Evolutionary conservation across 2,329 filamentous ascomycete species (phyloP).

Genomic region (Aspergillus texensis): DNA sequence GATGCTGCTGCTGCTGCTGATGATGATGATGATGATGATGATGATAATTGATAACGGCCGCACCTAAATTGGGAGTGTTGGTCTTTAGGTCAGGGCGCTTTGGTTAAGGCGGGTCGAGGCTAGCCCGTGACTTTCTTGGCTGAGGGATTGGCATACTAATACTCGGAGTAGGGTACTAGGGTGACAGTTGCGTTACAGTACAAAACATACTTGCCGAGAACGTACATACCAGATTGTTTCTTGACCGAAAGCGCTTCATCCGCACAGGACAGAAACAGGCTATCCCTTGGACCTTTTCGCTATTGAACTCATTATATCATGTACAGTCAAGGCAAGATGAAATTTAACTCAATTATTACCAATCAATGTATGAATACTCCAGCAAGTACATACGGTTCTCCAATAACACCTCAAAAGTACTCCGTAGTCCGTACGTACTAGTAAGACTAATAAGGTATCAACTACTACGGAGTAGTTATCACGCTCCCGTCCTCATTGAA

Average conservation of each 20-base stretch:
- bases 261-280: background rate
- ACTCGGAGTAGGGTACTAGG: background rate
- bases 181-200: background rate
- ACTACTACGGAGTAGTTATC: background rate
- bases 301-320: background rate
- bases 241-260: background rate
- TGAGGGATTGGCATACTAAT: background rate
- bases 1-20: background rate
- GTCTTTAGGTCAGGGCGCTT: constrained; percentile 5
- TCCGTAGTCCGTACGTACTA: background rate
- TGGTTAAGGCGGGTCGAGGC: constrained; percentile 11
- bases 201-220: background rate
- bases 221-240: background rate
- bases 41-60: background rate
- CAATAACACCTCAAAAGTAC: background rate
- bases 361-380: background rate
- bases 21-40: constrained; percentile 1
- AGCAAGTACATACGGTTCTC: background rate
- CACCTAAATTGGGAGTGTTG: background rate
- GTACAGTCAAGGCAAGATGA: background rate
- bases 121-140: constrained; percentile 1
- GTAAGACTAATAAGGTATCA: background rate
- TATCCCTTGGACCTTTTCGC: background rate
- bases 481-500: background rate
- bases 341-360: background rate